A percentile compares a stretch with the other conserved stretches of the same genome.
phyloP scores from a whole-genome alignment of 2,329 filamentous ascomycete species.

The Aspergillus sp. region DNA sequence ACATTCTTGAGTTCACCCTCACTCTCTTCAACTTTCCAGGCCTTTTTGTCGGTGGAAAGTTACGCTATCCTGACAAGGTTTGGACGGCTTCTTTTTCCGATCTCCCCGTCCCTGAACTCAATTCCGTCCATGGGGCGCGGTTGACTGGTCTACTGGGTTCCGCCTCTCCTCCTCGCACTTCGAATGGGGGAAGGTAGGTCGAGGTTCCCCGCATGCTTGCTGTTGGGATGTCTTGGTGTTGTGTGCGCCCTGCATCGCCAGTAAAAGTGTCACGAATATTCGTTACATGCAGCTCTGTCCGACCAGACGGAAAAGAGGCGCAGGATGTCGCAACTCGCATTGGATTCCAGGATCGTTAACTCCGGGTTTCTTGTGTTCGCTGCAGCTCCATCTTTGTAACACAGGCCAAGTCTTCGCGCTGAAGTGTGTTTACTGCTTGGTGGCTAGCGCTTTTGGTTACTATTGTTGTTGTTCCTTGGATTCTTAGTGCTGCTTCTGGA shows the following conservation, averaged over 20 bases:
- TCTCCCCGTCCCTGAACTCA: not conserved
- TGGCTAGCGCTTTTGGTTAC: not conserved
- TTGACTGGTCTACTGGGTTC: not conserved
- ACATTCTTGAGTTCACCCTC: too few species aligned
- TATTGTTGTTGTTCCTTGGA: not conserved
- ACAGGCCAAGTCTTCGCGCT: not conserved
- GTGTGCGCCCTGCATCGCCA: not conserved
- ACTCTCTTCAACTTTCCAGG: too few species aligned
- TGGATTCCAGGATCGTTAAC: not conserved
- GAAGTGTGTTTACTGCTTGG: not conserved
- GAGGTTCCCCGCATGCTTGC: slow-evolving; percentile 1
- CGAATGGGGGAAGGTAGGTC: not conserved
- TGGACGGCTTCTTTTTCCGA: not conserved
- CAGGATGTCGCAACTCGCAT: not conserved
- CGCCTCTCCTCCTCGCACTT: not conserved
- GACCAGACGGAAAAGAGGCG: slow-evolving; percentile 4
- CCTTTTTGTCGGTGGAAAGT: not conserved
- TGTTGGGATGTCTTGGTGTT: not conserved
- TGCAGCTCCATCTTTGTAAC: slow-evolving; percentile 1
- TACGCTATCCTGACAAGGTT: not conserved
- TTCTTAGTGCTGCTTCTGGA: not conserved
- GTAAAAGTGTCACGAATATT: not conserved
- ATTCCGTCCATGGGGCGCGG: not conserved
- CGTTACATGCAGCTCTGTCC: slow-evolving; percentile 1
- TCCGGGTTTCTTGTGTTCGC: slow-evolving; percentile 5